These are phyloP conservation scores for Candida vartiovaarae DNA, from an alignment of 805 yeast species.

Conservation along the genomic window DNA sequence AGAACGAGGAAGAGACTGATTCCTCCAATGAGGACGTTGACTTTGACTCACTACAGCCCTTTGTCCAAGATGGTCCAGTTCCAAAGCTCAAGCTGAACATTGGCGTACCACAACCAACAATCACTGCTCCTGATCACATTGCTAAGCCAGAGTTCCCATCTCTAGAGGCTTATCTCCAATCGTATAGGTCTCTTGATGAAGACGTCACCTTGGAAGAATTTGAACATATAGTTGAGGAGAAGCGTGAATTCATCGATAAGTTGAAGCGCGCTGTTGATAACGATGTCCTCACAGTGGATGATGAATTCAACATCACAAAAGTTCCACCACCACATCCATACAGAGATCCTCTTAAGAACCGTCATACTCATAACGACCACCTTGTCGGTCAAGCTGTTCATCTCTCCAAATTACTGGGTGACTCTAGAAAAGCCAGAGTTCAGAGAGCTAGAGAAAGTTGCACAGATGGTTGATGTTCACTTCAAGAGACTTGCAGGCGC, in stretches of 20 bases:
- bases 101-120: slow-evolving; percentile 36
- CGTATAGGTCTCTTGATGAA: slow-evolving; percentile 55
- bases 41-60: slow-evolving; percentile 4
- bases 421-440: slow-evolving; percentile 54
- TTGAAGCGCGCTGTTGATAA: slow-evolving; percentile 41
- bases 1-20: slow-evolving; percentile 21
- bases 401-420: slow-evolving; percentile 63
- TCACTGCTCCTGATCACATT: slow-evolving; percentile 57
- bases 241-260: slow-evolving; percentile 34
- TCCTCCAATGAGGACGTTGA: slow-evolving; percentile 5
- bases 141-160: slow-evolving; percentile 36
- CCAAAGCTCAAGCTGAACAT: slow-evolving; percentile 25
- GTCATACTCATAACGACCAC: slow-evolving; percentile 61
- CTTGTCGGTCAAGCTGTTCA: slow-evolving; percentile 68
- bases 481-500: slow-evolving; percentile 84
- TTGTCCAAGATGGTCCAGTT: slow-evolving; percentile 8
- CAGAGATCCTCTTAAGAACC: slow-evolving; percentile 39
- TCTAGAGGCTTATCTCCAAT: slow-evolving; percentile 40
- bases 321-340: slow-evolving; percentile 36
- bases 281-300: slow-evolving; percentile 38
- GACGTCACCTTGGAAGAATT: slow-evolving; percentile 58
- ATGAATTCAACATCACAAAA: slow-evolving; percentile 31
- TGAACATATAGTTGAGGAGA: slow-evolving; percentile 46
- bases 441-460: slow-evolving; percentile 64
- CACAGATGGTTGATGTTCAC: slow-evolving; percentile 79